These are phyloP conservation scores for Stephanodiscus triporus DNA, from an alignment of 108 stramenopile genomes.

Conservation along the genomic window DNA sequence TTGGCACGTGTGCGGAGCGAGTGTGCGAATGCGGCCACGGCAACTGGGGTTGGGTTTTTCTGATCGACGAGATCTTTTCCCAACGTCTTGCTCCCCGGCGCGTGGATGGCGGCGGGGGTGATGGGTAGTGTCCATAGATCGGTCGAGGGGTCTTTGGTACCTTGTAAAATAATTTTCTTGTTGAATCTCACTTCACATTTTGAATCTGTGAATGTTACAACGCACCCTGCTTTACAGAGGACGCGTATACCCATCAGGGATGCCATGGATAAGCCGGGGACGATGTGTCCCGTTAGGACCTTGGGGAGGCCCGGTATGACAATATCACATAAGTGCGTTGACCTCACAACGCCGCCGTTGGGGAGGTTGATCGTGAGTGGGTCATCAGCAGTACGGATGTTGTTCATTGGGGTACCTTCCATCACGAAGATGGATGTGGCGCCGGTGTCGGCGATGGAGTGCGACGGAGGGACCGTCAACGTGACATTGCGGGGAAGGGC, in stretches of 20 bases:
- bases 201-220: conserved; percentile 4
- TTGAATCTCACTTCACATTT: conserved; percentile 17
- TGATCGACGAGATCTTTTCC: too few relatives aligned
- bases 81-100: too few relatives aligned
- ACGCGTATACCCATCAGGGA: background rate
- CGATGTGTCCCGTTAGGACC: background rate
- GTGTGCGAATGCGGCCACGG: too few relatives aligned
- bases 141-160: conserved; percentile 8
- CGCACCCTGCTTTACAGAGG: conserved; percentile 24
- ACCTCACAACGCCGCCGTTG: conserved; percentile 13
- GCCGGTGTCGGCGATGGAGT: conserved; percentile 12
- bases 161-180: conserved; percentile 4
- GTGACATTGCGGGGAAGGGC: too few relatives aligned
- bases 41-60: too few relatives aligned
- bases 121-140: conserved; percentile 26
- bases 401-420: background rate
- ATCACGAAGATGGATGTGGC: conserved; percentile 20
- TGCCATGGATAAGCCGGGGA: background rate
- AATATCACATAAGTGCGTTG: conserved; percentile 31
- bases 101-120: background rate
- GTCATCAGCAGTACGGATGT: background rate
- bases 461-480: too few relatives aligned
- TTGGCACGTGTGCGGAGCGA: too few relatives aligned
- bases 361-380: conserved; percentile 25
- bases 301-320: conserved; percentile 5